phyloP scores from a whole-genome alignment of 192 early-diverging fungal genomes.

The Bifiguratus adelaidae region DNA sequence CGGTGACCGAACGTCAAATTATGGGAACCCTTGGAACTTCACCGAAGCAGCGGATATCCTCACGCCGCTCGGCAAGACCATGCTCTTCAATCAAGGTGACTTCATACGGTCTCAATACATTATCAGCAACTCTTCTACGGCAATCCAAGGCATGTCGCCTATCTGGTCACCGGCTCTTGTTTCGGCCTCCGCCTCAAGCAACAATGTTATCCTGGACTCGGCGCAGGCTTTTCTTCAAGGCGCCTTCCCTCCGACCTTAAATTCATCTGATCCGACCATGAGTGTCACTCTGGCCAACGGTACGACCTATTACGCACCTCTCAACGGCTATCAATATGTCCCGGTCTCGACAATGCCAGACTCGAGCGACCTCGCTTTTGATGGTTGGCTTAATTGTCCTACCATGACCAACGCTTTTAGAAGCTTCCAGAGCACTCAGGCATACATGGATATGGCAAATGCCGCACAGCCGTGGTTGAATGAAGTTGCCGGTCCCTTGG shows the following conservation, averaged over 20 bases:
- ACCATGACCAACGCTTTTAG: not conserved
- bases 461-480: not conserved
- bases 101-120: conserved; percentile 3
- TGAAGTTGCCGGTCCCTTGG: not conserved
- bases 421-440: not conserved
- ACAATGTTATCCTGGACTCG: conserved; percentile 1
- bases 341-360: not conserved
- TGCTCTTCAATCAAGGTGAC: conserved; percentile 2
- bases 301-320: not conserved
- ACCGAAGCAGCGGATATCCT: conserved; percentile 3
- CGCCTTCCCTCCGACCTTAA: not conserved
- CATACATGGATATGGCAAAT: not conserved
- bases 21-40: conserved; percentile 5
- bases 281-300: not conserved
- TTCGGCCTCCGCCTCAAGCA: not conserved
- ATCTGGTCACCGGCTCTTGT: not conserved
- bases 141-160: not conserved
- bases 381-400: conserved; percentile 3
- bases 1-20: conserved; percentile 3
- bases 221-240: conserved; percentile 3
- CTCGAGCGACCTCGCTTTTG: not conserved
- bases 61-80: conserved; percentile 2
- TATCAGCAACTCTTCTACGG: not conserved
- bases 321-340: conserved; percentile 1
- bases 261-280: conserved; percentile 1